phyloP scores from a whole-genome alignment of 2,329 filamentous ascomycete species.

The Lasiodiplodia theobromae region DNA sequence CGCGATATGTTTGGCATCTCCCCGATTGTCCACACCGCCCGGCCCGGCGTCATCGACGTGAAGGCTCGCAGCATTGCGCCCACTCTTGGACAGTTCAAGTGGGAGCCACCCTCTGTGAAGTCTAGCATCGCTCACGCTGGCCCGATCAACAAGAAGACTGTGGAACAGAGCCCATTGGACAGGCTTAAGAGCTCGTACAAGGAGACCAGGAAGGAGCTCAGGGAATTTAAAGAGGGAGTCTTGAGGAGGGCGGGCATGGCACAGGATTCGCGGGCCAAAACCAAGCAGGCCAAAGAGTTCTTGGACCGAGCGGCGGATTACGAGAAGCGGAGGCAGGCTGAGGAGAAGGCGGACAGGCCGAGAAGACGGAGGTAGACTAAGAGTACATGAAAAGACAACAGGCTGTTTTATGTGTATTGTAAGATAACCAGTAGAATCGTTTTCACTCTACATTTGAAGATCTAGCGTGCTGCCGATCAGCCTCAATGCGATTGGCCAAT shows the following conservation, averaged over 20 bases:
- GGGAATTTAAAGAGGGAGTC: constrained; percentile 23
- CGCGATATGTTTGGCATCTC: constrained; percentile 48
- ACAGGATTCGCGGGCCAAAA: constrained; percentile 6
- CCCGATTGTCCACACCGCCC: constrained; percentile 35
- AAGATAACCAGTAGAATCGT: background rate
- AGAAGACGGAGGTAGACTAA: background rate
- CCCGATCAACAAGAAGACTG: background rate
- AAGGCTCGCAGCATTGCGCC: background rate
- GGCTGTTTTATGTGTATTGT: constrained; percentile 7
- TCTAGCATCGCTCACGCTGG: constrained; percentile 9
- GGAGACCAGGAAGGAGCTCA: constrained; percentile 12
- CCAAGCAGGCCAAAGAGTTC: constrained; percentile 19
- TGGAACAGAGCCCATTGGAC: background rate
- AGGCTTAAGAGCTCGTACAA: constrained; percentile 1
- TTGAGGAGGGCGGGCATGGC: constrained; percentile 22
- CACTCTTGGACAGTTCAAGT: constrained; percentile 15
- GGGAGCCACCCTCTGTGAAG: constrained; percentile 17
- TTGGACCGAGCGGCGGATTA: constrained; percentile 25
- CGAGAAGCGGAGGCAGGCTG: constrained; percentile 28
- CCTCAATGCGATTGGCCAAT: constrained; percentile 5
- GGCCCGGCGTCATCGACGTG: background rate
- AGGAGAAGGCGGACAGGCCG: constrained; percentile 9
- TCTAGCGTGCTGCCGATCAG: background rate
- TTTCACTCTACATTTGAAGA: background rate
- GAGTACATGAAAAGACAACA: background rate